Conservation (phyloP, 495 filamentous ascomycete genomes). For the Recurvomyces mirabilis region DNA sequence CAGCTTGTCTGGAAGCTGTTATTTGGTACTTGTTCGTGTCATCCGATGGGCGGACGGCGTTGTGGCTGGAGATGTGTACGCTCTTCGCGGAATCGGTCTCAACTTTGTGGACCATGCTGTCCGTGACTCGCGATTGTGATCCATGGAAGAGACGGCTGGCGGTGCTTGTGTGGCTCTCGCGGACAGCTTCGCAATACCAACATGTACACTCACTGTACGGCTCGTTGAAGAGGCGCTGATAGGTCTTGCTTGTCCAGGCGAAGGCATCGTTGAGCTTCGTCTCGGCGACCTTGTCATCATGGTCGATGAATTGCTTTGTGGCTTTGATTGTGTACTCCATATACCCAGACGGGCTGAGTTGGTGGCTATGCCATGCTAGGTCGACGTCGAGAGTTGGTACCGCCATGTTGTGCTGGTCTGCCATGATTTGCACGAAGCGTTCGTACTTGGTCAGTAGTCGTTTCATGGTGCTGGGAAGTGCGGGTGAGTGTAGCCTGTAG, state of each 20-base stretch:
- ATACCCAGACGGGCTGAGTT: constrained; percentile 54
- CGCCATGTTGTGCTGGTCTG: constrained; percentile 42
- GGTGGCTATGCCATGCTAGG: constrained; percentile 65
- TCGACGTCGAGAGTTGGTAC: constrained; percentile 87
- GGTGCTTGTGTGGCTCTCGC: constrained; percentile 46
- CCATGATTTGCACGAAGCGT: constrained; percentile 59
- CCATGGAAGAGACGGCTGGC: constrained; percentile 26
- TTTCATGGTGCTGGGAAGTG: constrained; percentile 50
- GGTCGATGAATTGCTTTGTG: constrained; percentile 54
- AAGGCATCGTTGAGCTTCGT: constrained; percentile 50
- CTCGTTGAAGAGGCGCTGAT: constrained; percentile 49
- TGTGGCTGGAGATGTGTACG: constrained; percentile 66
- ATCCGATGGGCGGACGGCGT: constrained; percentile 33
- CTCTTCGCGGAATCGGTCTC: constrained; percentile 41
- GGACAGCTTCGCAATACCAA: constrained; percentile 80
- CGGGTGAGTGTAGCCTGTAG: constrained; percentile 59
- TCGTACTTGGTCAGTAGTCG: constrained; percentile 58
- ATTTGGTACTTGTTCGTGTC: constrained; percentile 17
- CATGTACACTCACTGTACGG: constrained; percentile 78
- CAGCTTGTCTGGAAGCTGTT: constrained; percentile 17
- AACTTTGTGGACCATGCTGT: constrained; percentile 43
- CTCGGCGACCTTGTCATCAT: constrained; percentile 76
- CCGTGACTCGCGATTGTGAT: constrained; percentile 33
- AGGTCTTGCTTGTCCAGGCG: constrained; percentile 62
- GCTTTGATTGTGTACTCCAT: constrained; percentile 39